Conservation (phyloP, 1,284 basidiomycete genomes). For the Sphaerobolus stellatus region DNA sequence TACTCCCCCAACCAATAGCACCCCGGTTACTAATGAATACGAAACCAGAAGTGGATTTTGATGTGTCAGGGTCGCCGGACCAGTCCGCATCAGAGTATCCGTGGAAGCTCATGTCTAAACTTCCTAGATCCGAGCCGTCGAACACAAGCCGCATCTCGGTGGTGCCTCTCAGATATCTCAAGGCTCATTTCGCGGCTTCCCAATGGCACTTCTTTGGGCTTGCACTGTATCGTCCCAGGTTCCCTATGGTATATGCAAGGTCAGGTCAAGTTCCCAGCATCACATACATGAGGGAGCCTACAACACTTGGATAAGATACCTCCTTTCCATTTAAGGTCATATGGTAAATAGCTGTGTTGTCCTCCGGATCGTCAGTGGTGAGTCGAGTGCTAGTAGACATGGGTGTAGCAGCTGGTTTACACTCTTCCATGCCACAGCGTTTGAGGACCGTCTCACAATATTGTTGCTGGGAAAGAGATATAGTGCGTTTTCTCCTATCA, state of each 20-base stretch:
- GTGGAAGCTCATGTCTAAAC: conserved; percentile 24
- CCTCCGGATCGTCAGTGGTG: conserved; percentile 19
- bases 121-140: not conserved
- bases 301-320: conserved; percentile 25
- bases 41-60: conserved; percentile 38
- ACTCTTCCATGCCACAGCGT: conserved; percentile 30
- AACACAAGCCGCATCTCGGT: conserved; percentile 23
- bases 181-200: conserved; percentile 32
- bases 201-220: conserved; percentile 33
- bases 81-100: conserved; percentile 38
- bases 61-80: conserved; percentile 30
- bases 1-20: conserved; percentile 32
- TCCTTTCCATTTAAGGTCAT: conserved; percentile 17
- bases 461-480: too few species aligned
- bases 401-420: conserved; percentile 32
- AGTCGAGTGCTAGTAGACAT: conserved; percentile 17
- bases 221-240: conserved; percentile 28
- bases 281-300: conserved; percentile 37
- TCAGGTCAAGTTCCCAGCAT: conserved; percentile 37
- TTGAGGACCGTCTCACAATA: too few species aligned
- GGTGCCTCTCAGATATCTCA: conserved; percentile 43
- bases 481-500: too few species aligned
- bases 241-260: conserved; percentile 33
- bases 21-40: conserved; percentile 30
- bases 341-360: conserved; percentile 17